A percentile compares a stretch with the other conserved stretches of the same genome.
Evolutionary conservation across 352 stramenopile species (phyloP).

Genomic region (Phytophthora hibernalis): DNA sequence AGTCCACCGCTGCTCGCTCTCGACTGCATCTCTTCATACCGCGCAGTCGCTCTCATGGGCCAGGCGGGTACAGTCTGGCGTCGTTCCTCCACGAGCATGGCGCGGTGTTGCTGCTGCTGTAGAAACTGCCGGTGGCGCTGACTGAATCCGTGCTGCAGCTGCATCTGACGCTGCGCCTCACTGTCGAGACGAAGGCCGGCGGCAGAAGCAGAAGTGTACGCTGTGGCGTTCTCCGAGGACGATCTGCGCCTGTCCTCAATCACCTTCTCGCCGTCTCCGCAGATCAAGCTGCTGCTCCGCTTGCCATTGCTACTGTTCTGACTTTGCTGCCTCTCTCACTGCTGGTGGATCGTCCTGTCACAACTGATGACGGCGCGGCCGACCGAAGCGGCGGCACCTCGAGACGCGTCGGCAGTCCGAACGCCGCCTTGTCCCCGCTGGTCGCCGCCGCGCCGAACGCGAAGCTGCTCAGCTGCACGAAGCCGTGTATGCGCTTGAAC

Average conservation of each 20-base stretch:
- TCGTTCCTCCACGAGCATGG: constrained; percentile 18
- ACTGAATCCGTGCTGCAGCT: constrained; percentile 22
- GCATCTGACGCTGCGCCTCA: constrained; percentile 18
- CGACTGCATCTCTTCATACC: constrained; percentile 11
- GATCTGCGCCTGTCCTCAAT: not conserved
- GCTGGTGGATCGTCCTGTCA: not conserved
- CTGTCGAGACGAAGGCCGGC: constrained; percentile 1
- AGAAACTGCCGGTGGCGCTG: constrained; percentile 24
- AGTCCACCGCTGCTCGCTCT: not conserved
- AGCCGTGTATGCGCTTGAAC: constrained; percentile 61
- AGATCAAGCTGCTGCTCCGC: constrained; percentile 8
- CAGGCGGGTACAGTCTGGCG: not conserved
- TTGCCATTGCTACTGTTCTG: too few species aligned
- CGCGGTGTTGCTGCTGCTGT: constrained; percentile 35
- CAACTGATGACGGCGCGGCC: not conserved
- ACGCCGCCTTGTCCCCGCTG: constrained; percentile 7
- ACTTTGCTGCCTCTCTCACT: too few species aligned
- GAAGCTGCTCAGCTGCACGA: constrained; percentile 44
- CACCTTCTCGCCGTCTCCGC: constrained; percentile 13
- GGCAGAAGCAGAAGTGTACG: not conserved
- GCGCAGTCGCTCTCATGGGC: constrained; percentile 1
- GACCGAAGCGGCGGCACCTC: constrained; percentile 4
- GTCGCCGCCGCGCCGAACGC: constrained; percentile 1
- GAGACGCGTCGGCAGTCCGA: constrained; percentile 20
- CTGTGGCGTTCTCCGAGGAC: not conserved